Conservation (phyloP, 192 early-diverging fungal genomes). For the Coemansia sp. region DNA sequence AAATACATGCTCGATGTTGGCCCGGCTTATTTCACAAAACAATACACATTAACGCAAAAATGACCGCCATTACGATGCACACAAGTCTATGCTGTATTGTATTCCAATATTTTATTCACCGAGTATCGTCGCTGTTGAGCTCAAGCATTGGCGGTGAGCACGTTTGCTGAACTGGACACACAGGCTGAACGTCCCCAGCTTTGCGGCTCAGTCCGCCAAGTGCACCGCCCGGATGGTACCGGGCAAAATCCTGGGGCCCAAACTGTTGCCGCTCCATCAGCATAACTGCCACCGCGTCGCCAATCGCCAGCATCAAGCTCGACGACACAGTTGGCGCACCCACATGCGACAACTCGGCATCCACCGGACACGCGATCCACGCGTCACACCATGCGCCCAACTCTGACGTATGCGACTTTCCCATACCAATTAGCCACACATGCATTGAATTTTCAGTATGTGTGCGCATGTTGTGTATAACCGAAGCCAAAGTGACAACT, state of each 20-base stretch:
- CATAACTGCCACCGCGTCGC: conserved; percentile 37
- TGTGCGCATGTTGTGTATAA: neutral
- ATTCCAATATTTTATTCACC: too few relatives aligned
- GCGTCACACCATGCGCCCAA: conserved; percentile 44
- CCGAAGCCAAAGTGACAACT: conserved; percentile 19
- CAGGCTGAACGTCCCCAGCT: neutral
- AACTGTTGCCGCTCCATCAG: conserved; percentile 32
- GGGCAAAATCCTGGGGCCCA: conserved; percentile 34
- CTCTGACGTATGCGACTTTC: conserved; percentile 12
- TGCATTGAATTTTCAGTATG: neutral
- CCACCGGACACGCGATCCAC: conserved; percentile 34
- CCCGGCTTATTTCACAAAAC: too few relatives aligned
- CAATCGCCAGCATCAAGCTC: conserved; percentile 39
- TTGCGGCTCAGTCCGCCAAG: conserved; percentile 16
- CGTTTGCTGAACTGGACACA: neutral
- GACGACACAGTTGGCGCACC: conserved; percentile 37
- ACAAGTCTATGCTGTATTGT: too few relatives aligned
- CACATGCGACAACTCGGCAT: conserved; percentile 24
- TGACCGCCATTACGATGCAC: too few relatives aligned
- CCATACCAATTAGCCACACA: conserved; percentile 32
- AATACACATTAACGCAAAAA: too few relatives aligned
- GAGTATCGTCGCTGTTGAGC: too few relatives aligned
- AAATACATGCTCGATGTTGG: too few relatives aligned
- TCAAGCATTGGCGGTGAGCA: too few relatives aligned
- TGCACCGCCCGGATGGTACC: conserved; percentile 41